Evolutionary conservation across 75 land plant genomes (phyloP).

Genomic region (Pinus taeda): DNA sequence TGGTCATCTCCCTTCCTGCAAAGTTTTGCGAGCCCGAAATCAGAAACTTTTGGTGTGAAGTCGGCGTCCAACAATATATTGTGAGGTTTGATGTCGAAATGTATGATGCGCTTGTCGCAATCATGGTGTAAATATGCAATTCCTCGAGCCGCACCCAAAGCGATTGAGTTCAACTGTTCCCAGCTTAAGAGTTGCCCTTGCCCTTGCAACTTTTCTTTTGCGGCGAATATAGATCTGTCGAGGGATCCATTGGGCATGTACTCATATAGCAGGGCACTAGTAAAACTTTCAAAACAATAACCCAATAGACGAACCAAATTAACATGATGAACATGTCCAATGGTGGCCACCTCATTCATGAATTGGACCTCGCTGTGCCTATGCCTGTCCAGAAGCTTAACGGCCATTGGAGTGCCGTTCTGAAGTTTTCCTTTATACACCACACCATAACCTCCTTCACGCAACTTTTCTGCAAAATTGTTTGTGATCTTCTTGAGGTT

Average conservation of each 20-base stretch:
- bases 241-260: conserved; percentile 16
- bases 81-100: conserved; percentile 60
- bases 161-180: conserved; percentile 37
- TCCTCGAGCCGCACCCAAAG: conserved; percentile 52
- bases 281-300: conserved; percentile 13
- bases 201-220: not conserved
- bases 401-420: too few relatives aligned
- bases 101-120: conserved; percentile 41
- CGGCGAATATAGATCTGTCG: too few relatives aligned
- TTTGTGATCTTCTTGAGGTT: too few relatives aligned
- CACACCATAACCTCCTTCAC: too few relatives aligned
- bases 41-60: conserved; percentile 52
- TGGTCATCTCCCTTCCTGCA: conserved; percentile 5
- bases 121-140: conserved; percentile 54
- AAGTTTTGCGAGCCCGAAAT: conserved; percentile 34
- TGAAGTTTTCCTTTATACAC: too few relatives aligned
- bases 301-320: conserved; percentile 37
- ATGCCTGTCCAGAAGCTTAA: too few relatives aligned
- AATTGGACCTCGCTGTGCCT: not conserved
- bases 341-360: conserved; percentile 19
- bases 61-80: conserved; percentile 48
- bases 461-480: too few relatives aligned
- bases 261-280: conserved; percentile 20
- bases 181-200: not conserved
- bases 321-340: conserved; percentile 30